These are phyloP conservation scores for Kitagawia praeruptora DNA, from an alignment of 129 eudicot species.

Conservation along the genomic window DNA sequence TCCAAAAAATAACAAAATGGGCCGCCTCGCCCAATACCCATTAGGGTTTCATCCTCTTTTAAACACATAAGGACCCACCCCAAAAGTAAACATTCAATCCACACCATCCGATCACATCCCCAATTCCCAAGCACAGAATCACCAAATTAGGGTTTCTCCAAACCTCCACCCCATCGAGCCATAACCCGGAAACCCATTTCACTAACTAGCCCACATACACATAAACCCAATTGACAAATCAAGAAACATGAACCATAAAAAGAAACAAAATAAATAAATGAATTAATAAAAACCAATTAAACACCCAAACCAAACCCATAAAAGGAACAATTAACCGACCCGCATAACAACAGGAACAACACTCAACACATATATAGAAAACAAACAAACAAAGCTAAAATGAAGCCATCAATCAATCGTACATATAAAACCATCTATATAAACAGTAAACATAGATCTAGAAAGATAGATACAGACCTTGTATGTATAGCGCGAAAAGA, in stretches of 20 bases:
- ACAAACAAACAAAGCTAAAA: constrained; percentile 16
- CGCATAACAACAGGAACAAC: neutral
- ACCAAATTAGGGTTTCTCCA: constrained; percentile 23
- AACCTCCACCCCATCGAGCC: neutral
- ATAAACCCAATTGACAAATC: neutral
- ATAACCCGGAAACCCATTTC: neutral
- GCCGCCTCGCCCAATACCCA: neutral
- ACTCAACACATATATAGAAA: neutral
- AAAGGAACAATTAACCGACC: neutral
- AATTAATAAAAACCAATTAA: neutral
- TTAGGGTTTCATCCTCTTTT: constrained; percentile 12
- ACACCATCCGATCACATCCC: neutral
- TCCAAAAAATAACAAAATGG: neutral
- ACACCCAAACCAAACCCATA: neutral
- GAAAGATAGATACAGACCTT: constrained; percentile 12
- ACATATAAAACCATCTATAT: neutral
- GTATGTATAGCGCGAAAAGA: neutral
- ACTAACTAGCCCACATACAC: constrained; percentile 2
- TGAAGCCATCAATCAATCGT: neutral
- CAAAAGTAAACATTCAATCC: neutral
- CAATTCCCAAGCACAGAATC: neutral
- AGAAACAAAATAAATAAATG: neutral
- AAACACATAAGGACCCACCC: too few species aligned
- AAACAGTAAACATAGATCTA: constrained; percentile 5
- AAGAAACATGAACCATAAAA: neutral